These are phyloP conservation scores for Pueraria montana DNA, from an alignment of 306 rosid species.

Conservation along the genomic window DNA sequence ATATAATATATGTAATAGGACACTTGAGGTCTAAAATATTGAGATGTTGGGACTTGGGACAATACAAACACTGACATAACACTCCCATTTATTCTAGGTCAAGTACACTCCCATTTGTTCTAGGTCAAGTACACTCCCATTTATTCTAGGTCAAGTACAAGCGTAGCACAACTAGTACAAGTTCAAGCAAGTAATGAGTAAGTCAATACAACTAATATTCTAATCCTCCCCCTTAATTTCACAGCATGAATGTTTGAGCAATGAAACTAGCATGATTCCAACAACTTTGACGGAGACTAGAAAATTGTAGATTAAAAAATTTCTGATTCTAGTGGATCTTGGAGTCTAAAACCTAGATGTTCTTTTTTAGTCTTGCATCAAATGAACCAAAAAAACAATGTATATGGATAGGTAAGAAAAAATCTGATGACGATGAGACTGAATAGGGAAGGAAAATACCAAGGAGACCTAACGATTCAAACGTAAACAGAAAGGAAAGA, in stretches of 20 bases:
- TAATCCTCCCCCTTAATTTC: background rate
- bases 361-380: background rate
- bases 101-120: no score
- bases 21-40: background rate
- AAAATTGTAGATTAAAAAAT: background rate
- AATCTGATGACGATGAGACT: background rate
- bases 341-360: background rate
- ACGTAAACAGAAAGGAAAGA: conserved; percentile 3
- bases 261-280: background rate
- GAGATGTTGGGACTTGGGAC: background rate
- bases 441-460: background rate
- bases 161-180: background rate
- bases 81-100: no score
- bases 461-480: background rate
- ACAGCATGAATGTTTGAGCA: background rate
- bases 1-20: background rate
- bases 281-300: background rate
- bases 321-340: background rate
- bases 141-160: background rate
- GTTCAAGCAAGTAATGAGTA: background rate
- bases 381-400: background rate
- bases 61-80: background rate
- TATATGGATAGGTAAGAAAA: background rate
- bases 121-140: conserved; percentile 1
- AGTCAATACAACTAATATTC: background rate